Conservation (phyloP, 2,329 filamentous ascomycete genomes). For the Cordyceps militaris region DNA sequence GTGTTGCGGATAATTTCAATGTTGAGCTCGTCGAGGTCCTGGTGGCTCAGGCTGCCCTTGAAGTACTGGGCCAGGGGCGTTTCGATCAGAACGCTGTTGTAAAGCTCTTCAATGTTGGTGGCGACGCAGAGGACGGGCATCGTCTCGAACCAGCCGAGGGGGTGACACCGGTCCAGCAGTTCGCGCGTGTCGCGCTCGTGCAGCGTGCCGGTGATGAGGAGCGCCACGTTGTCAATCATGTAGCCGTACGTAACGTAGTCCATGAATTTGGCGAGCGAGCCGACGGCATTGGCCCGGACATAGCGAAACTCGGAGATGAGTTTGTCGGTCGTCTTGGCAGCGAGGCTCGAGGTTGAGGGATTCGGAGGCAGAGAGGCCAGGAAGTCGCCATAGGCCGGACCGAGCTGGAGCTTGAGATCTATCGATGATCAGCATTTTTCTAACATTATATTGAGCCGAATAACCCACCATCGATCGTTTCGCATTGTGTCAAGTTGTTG, state of each 20-base stretch:
- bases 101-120: constrained; percentile 96
- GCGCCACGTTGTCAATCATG: constrained; percentile 99
- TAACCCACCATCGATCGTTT: constrained; percentile 81
- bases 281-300: constrained; percentile 85
- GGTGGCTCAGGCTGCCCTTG: constrained; percentile 91
- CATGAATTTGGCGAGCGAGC: constrained; percentile 89
- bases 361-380: constrained; percentile 90
- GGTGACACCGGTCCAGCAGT: constrained; percentile 90
- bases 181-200: constrained; percentile 97
- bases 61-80: constrained; percentile 95
- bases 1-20: constrained; percentile 99
- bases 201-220: constrained; percentile 94
- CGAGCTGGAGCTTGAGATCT: constrained; percentile 98
- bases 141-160: constrained; percentile 97
- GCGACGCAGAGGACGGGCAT: constrained; percentile 97
- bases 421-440: constrained; percentile 4
- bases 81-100: constrained; percentile 96
- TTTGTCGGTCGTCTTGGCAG: constrained; percentile 94
- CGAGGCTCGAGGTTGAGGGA: constrained; percentile 90
- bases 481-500: constrained; percentile 93
- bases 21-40: constrained; percentile 96
- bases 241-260: constrained; percentile 98
- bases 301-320: constrained; percentile 97
- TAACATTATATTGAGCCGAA: background rate
- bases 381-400: constrained; percentile 94